Base-by-base conservation (phyloP, 257 asterid genomes). In the Lithospermum erythrorhizon region DNA sequence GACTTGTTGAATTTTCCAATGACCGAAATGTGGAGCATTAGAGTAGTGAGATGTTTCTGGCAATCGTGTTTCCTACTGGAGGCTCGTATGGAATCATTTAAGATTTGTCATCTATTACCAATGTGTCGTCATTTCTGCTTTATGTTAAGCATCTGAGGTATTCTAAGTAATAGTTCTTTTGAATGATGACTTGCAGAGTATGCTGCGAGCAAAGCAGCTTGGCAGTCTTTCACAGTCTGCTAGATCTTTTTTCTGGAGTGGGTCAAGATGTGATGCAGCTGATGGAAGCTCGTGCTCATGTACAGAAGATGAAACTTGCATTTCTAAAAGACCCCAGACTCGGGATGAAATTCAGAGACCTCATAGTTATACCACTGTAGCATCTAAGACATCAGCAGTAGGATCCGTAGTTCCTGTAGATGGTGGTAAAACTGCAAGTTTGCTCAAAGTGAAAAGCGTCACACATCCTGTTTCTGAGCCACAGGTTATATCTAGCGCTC, bases 191-290 rank as follows among this genome's bases (percentile, higher is more conserved):
- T 62, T 56, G 64, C 94, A 87, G 95, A 79, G 69, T 48, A 91
- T 91, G 98, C 75, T 91, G 63, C 85, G 98, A 55, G 83, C 94
- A 64, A 91, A 88, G 85, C 84, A 91, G 71, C 79, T 91, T 6
- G 86, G 97, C 49, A 68, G 94, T 6, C 83, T 91, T 37, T 91
- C 98, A 67, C 95, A 91, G 64, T 76, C 98, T 47, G 97, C 97
- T 24, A 75, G 95, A 72, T 78, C 94, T 20, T 73, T 86, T 68
- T 74, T 88, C 71, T 73, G 86, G 0, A 73, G 81, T 63, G 96
- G 98, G 63, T 63, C 96, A 45, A 72, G 98, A 74, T 84, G 94
- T 61, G 67, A 81, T 57, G 79, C 97, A 5, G 82, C 79, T n/a
- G 98, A 91, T 68, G 97, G 91, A 61, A 79, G 80, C 72, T 79